These are phyloP conservation scores for Datura wrightii DNA, from an alignment of 257 asterid species.

Conservation along the genomic window DNA sequence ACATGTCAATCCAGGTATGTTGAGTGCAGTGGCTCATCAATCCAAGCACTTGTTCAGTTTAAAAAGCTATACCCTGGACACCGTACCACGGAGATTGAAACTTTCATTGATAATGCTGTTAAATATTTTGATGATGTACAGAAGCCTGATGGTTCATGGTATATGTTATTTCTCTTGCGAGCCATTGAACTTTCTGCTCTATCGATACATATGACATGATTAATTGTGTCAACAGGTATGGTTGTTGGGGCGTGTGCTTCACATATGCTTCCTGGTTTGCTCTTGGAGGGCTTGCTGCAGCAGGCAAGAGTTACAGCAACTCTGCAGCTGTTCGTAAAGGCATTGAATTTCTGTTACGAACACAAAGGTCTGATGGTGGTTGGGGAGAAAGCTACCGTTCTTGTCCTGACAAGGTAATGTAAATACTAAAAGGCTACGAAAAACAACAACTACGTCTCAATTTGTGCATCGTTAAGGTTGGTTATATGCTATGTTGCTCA, in stretches of 20 bases:
- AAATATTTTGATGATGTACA: conserved; percentile 62
- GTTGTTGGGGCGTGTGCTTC: conserved; percentile 84
- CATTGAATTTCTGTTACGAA: conserved; percentile 55
- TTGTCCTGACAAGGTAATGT: conserved; percentile 66
- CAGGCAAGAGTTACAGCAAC: conserved; percentile 57
- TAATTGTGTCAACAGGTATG: conserved; percentile 51
- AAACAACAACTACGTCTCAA: background rate
- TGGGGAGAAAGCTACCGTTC: conserved; percentile 94
- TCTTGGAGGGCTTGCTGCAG: conserved; percentile 69
- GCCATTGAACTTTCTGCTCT: background rate
- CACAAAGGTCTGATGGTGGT: conserved; percentile 76
- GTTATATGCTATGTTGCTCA: background rate
- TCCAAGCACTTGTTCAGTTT: conserved; percentile 68
- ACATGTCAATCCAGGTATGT: conserved; percentile 53
- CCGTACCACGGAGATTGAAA: conserved; percentile 59
- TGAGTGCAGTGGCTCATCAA: conserved; percentile 78
- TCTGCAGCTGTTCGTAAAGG: conserved; percentile 58
- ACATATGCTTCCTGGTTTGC: conserved; percentile 86
- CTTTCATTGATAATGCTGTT: conserved; percentile 47
- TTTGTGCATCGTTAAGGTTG: background rate
- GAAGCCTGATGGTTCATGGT: conserved; percentile 86
- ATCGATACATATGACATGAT: background rate
- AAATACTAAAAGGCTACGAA: background rate
- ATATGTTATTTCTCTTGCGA: background rate
- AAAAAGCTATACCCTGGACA: conserved; percentile 64